These are phyloP conservation scores for Eucalyptus pumila DNA, from an alignment of 345 rosid genomes.

Conservation along the genomic window DNA sequence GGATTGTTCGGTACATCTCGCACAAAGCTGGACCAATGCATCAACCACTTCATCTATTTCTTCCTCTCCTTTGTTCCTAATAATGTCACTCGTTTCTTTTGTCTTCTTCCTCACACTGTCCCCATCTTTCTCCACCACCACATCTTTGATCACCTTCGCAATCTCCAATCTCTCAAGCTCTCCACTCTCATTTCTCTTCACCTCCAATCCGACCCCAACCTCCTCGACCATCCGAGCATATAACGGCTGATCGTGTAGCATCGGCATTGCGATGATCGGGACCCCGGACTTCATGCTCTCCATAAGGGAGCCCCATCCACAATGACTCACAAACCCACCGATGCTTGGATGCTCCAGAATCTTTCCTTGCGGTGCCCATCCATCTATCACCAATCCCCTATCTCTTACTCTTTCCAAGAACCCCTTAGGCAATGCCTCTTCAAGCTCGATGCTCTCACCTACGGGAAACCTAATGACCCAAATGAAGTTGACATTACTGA, in stretches of 20 bases:
- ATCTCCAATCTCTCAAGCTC: background rate
- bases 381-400: constrained; percentile 8
- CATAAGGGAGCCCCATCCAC: constrained; percentile 17
- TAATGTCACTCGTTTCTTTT: background rate
- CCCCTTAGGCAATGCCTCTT: constrained; percentile 13
- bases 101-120: background rate
- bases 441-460: background rate
- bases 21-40: background rate
- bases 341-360: constrained; percentile 4
- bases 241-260: constrained; percentile 11
- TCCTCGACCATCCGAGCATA: background rate
- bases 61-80: background rate
- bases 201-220: background rate
- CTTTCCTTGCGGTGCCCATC: constrained; percentile 22
- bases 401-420: constrained; percentile 4
- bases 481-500: constrained; percentile 12
- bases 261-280: constrained; percentile 11
- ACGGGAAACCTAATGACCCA: constrained; percentile 16
- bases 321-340: constrained; percentile 17
- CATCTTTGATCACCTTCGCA: background rate
- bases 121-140: background rate
- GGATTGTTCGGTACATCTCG: background rate
- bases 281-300: constrained; percentile 12
- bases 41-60: background rate
- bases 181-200: background rate